Base-by-base conservation (phyloP, 1,139 yeast species). In the Diutina rugosa region DNA sequence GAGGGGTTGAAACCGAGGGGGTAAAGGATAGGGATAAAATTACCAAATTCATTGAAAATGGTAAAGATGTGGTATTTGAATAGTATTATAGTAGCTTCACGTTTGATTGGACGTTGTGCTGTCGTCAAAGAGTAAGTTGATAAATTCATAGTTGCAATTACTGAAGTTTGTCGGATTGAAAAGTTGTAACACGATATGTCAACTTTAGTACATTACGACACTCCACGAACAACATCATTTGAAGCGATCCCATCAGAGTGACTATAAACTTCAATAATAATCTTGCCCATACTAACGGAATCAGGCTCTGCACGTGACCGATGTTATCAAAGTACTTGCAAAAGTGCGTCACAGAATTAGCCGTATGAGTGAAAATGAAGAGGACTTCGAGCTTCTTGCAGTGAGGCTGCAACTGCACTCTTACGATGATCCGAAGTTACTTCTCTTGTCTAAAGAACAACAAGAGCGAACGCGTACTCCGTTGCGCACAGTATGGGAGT, bases 1-100 rank as follows among this genome's bases (percentile, higher is more conserved):
- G 97, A 14, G 99, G 99, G 1, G 96, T 91, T 1, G 55, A 35
- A 41, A 45, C 48, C 16, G 44, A 49, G n/a, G 53, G 53, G 4
- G 16, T 18, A 10, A 49, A 49, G 28, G 44, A 32, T n/a, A 30
- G n/a, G 21, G 53, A 18, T 6, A 49, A 49, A 29, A 49, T 49
- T 49, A 32, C 8, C n/a, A 16, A 49, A n/a, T 49, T 49, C 32
- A 44, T 49, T 29, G 18, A n/a, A 10, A 32, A 32, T 18, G 53
- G 53, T 28, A 49, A 49, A 32, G n/a, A 6, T n/a, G 41, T 49
- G 28, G n/a, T 29, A 5, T 47, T 47, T 47, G 14, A 18, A 4
- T 16, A 21, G 10, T 1, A 5, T 21, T 21, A 21, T 21, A 21
- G 26, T 21, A 3, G 4, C 26, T 4, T 21, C 26, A 21, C 26